Conservation (phyloP, 2,329 filamentous ascomycete genomes). For the Macroventuria anomochaeta region DNA sequence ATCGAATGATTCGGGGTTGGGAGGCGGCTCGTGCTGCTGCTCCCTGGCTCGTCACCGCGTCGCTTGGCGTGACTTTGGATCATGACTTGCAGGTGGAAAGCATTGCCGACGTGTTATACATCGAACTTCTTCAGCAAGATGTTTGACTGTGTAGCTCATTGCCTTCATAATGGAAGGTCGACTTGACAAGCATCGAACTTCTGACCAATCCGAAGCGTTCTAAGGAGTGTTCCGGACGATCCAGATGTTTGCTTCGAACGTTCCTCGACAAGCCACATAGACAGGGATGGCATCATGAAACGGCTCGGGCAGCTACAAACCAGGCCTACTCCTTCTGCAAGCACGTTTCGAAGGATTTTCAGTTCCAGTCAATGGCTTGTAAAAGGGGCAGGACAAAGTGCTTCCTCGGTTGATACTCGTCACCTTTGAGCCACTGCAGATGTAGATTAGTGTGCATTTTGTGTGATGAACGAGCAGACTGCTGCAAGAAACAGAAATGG, state of each 20-base stretch:
- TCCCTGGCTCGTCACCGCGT: slow-evolving; percentile 31
- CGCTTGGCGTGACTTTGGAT: slow-evolving; percentile 40
- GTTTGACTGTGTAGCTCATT: not conserved
- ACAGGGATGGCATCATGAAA: slow-evolving; percentile 23
- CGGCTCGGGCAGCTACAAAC: slow-evolving; percentile 19
- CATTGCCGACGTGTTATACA: slow-evolving; percentile 11
- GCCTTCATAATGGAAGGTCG: too few relatives aligned
- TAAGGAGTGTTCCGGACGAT: not conserved
- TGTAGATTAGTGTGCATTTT: slow-evolving; percentile 18
- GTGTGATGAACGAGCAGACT: slow-evolving; percentile 11
- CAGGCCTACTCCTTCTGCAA: slow-evolving; percentile 1
- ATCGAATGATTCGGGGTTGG: slow-evolving; percentile 31
- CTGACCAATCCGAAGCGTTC: not conserved
- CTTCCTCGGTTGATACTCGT: not conserved
- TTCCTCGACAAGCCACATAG: slow-evolving; percentile 16
- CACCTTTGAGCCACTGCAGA: slow-evolving; percentile 12
- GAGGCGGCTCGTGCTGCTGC: slow-evolving; percentile 24
- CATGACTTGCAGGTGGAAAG: slow-evolving; percentile 32
- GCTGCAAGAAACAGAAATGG: slow-evolving; percentile 16
- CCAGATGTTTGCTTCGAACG: slow-evolving; percentile 1
- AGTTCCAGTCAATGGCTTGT: not conserved
- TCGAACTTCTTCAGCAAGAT: not conserved
- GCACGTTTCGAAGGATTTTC: not conserved
- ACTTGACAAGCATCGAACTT: not conserved
- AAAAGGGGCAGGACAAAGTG: not conserved